These are phyloP conservation scores for Mortierella sp. DNA, from an alignment of 371 early-diverging fungal species.

Conservation along the genomic window DNA sequence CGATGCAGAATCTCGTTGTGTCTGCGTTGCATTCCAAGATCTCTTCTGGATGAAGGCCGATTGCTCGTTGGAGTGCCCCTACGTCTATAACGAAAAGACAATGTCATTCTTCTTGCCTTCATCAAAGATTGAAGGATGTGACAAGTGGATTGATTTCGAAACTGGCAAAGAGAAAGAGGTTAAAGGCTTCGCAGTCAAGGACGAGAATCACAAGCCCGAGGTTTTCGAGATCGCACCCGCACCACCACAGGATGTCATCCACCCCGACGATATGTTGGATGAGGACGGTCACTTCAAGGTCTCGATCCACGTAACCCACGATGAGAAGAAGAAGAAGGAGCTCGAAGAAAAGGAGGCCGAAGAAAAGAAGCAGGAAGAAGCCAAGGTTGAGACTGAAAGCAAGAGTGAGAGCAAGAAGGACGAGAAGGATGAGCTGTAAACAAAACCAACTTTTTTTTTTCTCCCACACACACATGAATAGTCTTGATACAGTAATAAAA, in stretches of 20 bases:
- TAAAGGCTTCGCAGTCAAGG: conserved; percentile 27
- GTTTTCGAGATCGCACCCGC: conserved; percentile 28
- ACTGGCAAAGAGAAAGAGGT: conserved; percentile 29
- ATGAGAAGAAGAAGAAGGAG: neutral
- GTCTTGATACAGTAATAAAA: neutral
- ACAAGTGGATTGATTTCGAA: conserved; percentile 49
- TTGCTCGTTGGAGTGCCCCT: conserved; percentile 46
- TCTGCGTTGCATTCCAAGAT: conserved; percentile 48
- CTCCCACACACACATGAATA: neutral
- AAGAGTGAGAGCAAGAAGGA: conserved; percentile 9
- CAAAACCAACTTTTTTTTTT: neutral
- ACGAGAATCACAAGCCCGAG: conserved; percentile 29
- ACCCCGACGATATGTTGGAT: neutral
- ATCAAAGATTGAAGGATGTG: conserved; percentile 47
- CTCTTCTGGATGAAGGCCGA: conserved; percentile 56
- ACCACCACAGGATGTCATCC: conserved; percentile 12
- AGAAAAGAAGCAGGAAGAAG: conserved; percentile 2
- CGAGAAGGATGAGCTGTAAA: conserved; percentile 37
- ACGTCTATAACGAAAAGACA: conserved; percentile 23
- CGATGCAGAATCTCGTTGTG: conserved; percentile 33
- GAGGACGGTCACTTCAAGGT: conserved; percentile 19
- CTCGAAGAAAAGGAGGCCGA: conserved; percentile 12
- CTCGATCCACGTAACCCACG: conserved; percentile 10
- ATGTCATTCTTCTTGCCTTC: conserved; percentile 45
- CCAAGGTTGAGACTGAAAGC: neutral